Evolutionary conservation across 2,329 filamentous ascomycete species (phyloP).

Genomic region (Scleromitrula shiraiana): DNA sequence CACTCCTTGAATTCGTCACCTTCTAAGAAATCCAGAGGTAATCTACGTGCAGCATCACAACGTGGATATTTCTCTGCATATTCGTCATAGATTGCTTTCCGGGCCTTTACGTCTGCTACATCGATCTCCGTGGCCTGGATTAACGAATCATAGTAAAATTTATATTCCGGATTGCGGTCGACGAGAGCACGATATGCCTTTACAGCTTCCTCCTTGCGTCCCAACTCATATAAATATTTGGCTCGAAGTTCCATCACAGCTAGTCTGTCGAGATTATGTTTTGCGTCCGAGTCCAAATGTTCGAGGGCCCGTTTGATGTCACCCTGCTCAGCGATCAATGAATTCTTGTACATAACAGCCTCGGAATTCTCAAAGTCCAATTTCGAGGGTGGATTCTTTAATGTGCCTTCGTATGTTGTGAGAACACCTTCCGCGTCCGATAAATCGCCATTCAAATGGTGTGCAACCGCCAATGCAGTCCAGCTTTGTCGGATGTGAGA

Average conservation of each 20-base stretch:
- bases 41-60: constrained; percentile 74
- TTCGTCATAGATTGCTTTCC: constrained; percentile 70
- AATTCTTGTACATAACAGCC: constrained; percentile 90
- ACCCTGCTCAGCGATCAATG: constrained; percentile 82
- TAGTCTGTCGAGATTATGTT: constrained; percentile 73
- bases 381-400: constrained; percentile 71
- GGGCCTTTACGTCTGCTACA: constrained; percentile 50
- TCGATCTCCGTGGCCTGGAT: constrained; percentile 59
- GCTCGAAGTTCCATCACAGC: constrained; percentile 81
- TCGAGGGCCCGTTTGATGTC: constrained; percentile 76
- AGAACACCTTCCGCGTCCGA: constrained; percentile 83
- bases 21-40: constrained; percentile 82
- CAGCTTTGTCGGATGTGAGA: constrained; percentile 84
- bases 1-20: constrained; percentile 73
- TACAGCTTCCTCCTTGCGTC: constrained; percentile 68
- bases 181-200: constrained; percentile 74
- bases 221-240: constrained; percentile 73
- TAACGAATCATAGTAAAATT: constrained; percentile 76
- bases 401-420: constrained; percentile 84
- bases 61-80: constrained; percentile 76
- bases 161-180: constrained; percentile 81
- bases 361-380: constrained; percentile 89
- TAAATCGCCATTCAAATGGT: constrained; percentile 83
- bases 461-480: constrained; percentile 92
- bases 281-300: constrained; percentile 71